Evolutionary conservation across 2,329 filamentous ascomycete species (phyloP).

Genomic region (Beauveria rudraprayagi): DNA sequence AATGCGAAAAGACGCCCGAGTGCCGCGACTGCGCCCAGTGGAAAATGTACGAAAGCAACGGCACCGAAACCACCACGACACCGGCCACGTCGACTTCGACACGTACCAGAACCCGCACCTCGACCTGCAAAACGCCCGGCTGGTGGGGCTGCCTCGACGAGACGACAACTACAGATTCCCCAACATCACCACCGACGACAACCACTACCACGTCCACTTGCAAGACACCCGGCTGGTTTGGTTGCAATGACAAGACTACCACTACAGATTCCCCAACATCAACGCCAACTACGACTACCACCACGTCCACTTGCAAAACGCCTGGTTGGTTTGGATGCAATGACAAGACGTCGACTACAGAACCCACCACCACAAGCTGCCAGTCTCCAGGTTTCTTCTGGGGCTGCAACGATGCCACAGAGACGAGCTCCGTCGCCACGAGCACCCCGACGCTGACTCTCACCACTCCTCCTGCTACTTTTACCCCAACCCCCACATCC

Average conservation of each 20-base stretch:
- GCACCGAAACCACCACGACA: constrained; percentile 66
- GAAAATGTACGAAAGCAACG: constrained; percentile 94
- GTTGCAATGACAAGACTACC: too few species aligned
- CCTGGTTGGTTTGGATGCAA: constrained; percentile 63
- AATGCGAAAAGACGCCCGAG: constrained; percentile 66
- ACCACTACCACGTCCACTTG: too few species aligned
- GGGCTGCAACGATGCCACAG: constrained; percentile 42
- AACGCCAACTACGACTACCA: constrained; percentile 28
- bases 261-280: too few species aligned
- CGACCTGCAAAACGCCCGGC: constrained; percentile 83
- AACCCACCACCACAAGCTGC: constrained; percentile 19
- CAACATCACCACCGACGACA: constrained; percentile 25
- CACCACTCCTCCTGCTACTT: constrained; percentile 43
- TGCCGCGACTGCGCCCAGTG: constrained; percentile 87
- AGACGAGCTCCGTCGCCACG: constrained; percentile 18
- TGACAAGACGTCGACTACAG: constrained; percentile 29
- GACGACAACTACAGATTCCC: constrained; percentile 40
- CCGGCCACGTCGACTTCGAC: constrained; percentile 24
- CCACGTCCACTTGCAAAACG: constrained; percentile 50
- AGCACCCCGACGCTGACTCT: constrained; percentile 18
- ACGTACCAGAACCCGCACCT: constrained; percentile 68
- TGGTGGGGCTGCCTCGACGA: constrained; percentile 81
- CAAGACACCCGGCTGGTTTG: too few species aligned
- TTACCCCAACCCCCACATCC: constrained; percentile 27
- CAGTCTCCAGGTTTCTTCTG: constrained; percentile 46